phyloP scores from a whole-genome alignment of 305 asterid species.

The Fraxinus nigra region DNA sequence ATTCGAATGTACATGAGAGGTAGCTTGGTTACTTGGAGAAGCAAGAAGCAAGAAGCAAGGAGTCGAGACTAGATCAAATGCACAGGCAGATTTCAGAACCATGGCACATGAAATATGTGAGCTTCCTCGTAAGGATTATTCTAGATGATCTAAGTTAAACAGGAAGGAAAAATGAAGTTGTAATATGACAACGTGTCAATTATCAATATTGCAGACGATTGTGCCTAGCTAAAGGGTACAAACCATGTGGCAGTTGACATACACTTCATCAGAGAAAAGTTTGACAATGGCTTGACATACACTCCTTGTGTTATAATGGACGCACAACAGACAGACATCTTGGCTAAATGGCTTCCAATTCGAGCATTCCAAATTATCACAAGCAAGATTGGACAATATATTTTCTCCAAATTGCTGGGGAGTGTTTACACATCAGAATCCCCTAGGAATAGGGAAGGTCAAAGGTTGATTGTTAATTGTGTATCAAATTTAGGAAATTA shows the following conservation, averaged over 20 bases:
- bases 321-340: neutral
- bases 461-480: neutral
- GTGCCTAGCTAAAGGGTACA: neutral
- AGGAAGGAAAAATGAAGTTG: neutral
- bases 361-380: neutral
- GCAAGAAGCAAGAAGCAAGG: neutral
- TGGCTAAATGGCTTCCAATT: neutral
- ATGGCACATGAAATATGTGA: neutral
- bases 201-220: neutral
- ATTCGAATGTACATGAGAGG: neutral
- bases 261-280: neutral
- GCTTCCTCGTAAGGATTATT: neutral
- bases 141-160: neutral
- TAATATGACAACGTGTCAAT: neutral
- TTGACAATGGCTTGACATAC: neutral
- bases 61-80: neutral
- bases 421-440: neutral
- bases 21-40: neutral
- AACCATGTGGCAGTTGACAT: neutral
- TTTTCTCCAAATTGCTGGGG: neutral
- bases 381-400: neutral
- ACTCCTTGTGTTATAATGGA: neutral
- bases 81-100: neutral
- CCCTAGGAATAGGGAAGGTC: neutral
- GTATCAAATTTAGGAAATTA: neutral